Conservation (phyloP, 164 flowering plant species). For the Taxillus chinensis region DNA sequence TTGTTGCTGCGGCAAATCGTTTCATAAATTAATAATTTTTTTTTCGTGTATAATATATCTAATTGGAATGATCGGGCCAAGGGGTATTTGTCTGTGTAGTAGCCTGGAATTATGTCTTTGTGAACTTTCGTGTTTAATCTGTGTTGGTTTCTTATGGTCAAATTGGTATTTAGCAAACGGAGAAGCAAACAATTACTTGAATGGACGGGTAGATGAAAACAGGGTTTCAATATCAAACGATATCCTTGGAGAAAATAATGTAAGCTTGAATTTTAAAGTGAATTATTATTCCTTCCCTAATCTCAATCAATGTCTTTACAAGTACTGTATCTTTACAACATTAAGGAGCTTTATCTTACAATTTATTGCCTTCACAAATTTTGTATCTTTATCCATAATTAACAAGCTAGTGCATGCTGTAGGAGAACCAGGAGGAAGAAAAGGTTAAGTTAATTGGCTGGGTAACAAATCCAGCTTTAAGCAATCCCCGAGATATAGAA, state of each 20-base stretch:
- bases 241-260: slow-evolving; percentile 32
- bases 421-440: slow-evolving; percentile 79
- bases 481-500: slow-evolving; percentile 24
- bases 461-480: slow-evolving; percentile 34
- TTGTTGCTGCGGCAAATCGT: no score
- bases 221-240: slow-evolving; percentile 18
- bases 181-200: slow-evolving; percentile 19
- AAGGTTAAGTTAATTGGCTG: slow-evolving; percentile 83
- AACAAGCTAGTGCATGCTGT: slow-evolving; percentile 7
- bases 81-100: not conserved
- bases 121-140: not conserved
- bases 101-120: not conserved
- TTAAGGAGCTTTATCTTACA: not conserved
- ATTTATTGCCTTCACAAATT: no score
- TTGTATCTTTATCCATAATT: not conserved
- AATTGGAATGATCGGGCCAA: no score
- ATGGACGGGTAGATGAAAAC: slow-evolving; percentile 26
- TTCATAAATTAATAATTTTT: no score
- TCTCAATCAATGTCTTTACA: not conserved
- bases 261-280: slow-evolving; percentile 17
- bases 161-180: slow-evolving; percentile 37
- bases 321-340: not conserved
- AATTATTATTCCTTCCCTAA: not conserved
- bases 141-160: slow-evolving; percentile 7
- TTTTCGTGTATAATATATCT: no score